Conservation (phyloP, 805 yeast species). For the Torulaspora delbrueckii region DNA sequence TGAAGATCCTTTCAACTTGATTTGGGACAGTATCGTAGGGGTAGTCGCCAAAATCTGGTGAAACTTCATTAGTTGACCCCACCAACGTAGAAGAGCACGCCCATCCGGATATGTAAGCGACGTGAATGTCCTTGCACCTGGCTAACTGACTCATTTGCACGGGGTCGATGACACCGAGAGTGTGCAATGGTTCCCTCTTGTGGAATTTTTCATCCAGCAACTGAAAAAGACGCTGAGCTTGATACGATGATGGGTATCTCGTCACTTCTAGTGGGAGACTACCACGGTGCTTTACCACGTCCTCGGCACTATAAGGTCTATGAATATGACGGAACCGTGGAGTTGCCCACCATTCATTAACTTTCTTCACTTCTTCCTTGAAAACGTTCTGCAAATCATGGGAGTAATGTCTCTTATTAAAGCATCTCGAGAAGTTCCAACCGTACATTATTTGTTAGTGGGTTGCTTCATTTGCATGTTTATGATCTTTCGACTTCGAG, state of each 20-base stretch:
- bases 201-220: slow-evolving; percentile 40
- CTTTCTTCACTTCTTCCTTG: slow-evolving; percentile 33
- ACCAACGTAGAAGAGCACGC: slow-evolving; percentile 54
- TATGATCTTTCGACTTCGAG: not conserved
- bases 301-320: slow-evolving; percentile 50
- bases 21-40: slow-evolving; percentile 69
- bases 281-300: slow-evolving; percentile 52
- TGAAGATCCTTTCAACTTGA: slow-evolving; percentile 54
- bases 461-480: not conserved
- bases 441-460: not conserved
- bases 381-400: slow-evolving; percentile 33
- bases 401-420: slow-evolving; percentile 23
- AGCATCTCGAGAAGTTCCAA: not conserved
- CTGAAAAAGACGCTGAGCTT: slow-evolving; percentile 49
- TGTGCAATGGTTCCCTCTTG: slow-evolving; percentile 46
- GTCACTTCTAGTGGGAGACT: slow-evolving; percentile 35
- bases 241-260: slow-evolving; percentile 46
- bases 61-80: slow-evolving; percentile 53
- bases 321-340: slow-evolving; percentile 44
- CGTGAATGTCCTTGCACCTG: slow-evolving; percentile 43
- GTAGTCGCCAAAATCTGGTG: slow-evolving; percentile 65
- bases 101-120: slow-evolving; percentile 56
- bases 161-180: slow-evolving; percentile 60
- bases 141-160: slow-evolving; percentile 57
- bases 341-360: slow-evolving; percentile 48